Evolutionary conservation across 2,329 filamentous ascomycete genomes (phyloP).

Genomic region (Reticulascus tulasneorum): DNA sequence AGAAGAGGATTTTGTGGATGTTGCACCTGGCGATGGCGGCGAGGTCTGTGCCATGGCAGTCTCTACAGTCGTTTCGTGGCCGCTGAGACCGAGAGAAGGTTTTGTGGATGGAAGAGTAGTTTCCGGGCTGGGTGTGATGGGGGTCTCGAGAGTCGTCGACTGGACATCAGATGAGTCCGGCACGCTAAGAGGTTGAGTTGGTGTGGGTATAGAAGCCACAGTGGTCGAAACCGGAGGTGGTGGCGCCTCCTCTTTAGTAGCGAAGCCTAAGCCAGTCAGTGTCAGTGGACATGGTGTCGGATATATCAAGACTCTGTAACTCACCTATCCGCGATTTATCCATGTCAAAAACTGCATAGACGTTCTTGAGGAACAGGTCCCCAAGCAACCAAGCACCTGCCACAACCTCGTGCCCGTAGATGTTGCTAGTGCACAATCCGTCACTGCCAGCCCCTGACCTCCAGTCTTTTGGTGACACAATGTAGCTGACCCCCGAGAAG

Average conservation of each 20-base stretch:
- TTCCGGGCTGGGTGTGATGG: too few relatives aligned
- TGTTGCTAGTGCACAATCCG: constrained; percentile 63
- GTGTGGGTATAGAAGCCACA: constrained; percentile 1
- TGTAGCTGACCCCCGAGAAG: constrained; percentile 65
- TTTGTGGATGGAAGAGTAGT: constrained; percentile 9
- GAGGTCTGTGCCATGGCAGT: constrained; percentile 15
- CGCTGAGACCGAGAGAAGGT: constrained; percentile 26
- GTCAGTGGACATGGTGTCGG: not conserved
- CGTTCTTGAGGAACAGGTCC: constrained; percentile 84
- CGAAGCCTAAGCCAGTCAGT: constrained; percentile 28
- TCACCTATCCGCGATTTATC: constrained; percentile 62
- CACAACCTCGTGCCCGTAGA: constrained; percentile 69
- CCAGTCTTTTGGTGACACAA: constrained; percentile 69
- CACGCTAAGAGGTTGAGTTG: constrained; percentile 5
- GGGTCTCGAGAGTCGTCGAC: too few relatives aligned
- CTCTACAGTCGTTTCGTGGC: constrained; percentile 29
- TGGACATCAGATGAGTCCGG: constrained; percentile 3
- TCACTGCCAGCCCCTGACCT: constrained; percentile 42
- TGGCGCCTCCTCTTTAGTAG: constrained; percentile 24
- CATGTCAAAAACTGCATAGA: constrained; percentile 80
- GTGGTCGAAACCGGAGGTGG: constrained; percentile 11
- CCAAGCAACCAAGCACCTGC: constrained; percentile 72
- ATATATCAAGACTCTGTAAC: constrained; percentile 13
- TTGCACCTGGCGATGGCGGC: constrained; percentile 3
- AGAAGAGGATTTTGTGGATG: constrained; percentile 1